These are phyloP conservation scores for Dactylellina cionopaga DNA, from an alignment of 2,329 filamentous ascomycete species.

Conservation along the genomic window DNA sequence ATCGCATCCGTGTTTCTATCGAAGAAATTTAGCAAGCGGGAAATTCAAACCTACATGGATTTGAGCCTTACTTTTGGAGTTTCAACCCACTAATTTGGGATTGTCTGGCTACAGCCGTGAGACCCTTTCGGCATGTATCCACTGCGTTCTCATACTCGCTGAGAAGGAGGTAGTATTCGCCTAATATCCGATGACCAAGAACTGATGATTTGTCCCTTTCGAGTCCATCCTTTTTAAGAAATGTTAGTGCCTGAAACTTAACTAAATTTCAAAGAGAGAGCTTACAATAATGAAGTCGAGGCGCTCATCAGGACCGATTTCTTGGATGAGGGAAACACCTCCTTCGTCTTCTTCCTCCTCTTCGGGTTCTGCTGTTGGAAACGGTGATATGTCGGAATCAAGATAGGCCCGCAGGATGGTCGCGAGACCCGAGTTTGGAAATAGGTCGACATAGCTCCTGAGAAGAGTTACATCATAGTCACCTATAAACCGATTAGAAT, in stretches of 20 bases:
- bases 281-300: slow-evolving; percentile 57
- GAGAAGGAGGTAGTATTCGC: slow-evolving; percentile 81
- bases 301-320: slow-evolving; percentile 60
- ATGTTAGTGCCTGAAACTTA: not conserved
- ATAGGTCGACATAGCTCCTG: slow-evolving; percentile 81
- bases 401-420: slow-evolving; percentile 85
- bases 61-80: slow-evolving; percentile 63
- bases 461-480: slow-evolving; percentile 82
- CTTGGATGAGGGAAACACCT: slow-evolving; percentile 73
- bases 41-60: not conserved
- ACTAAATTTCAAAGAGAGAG: not conserved
- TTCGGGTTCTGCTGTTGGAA: slow-evolving; percentile 65
- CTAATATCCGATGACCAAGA: slow-evolving; percentile 83
- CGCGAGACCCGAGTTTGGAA: slow-evolving; percentile 82
- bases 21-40: not conserved
- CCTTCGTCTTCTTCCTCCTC: slow-evolving; percentile 63
- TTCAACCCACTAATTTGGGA: slow-evolving; percentile 73
- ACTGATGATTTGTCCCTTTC: slow-evolving; percentile 70
- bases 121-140: slow-evolving; percentile 79
- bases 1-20: slow-evolving; percentile 77
- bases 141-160: slow-evolving; percentile 86
- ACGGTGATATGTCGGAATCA: slow-evolving; percentile 84
- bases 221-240: slow-evolving; percentile 62
- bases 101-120: slow-evolving; percentile 70
- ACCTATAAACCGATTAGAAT: slow-evolving; percentile 56